phyloP scores from a whole-genome alignment of 2,329 filamentous ascomycete genomes.

The Bisporella sp. region DNA sequence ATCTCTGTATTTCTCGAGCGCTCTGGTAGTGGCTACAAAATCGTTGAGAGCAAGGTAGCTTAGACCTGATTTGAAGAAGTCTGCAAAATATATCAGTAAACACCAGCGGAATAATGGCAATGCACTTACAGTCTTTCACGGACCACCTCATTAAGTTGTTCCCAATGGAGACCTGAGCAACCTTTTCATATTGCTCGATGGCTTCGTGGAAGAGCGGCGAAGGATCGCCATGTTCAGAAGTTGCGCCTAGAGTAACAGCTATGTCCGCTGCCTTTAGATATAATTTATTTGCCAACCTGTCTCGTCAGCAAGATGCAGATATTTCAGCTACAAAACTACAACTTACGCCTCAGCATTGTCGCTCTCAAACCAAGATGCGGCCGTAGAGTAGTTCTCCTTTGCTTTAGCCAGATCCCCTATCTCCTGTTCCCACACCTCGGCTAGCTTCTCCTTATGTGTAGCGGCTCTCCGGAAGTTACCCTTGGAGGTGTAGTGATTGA shows the following conservation, averaged over 20 bases:
- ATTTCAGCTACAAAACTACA: not conserved
- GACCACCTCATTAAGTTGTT: slow-evolving; percentile 93
- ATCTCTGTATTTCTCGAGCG: slow-evolving; percentile 75
- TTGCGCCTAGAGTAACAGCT: slow-evolving; percentile 68
- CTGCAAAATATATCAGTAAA: not conserved
- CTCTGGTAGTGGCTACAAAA: slow-evolving; percentile 69
- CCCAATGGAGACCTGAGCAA: slow-evolving; percentile 68
- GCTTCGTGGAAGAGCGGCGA: slow-evolving; percentile 60
- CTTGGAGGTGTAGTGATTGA: slow-evolving; percentile 79
- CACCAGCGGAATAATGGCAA: too few relatives aligned
- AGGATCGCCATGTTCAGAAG: too few relatives aligned
- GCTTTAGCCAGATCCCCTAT: slow-evolving; percentile 72
- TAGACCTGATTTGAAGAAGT: slow-evolving; percentile 88
- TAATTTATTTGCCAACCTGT: slow-evolving; percentile 82
- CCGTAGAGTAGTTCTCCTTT: slow-evolving; percentile 75
- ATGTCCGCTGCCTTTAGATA: slow-evolving; percentile 90
- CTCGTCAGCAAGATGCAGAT: not conserved
- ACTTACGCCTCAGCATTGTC: slow-evolving; percentile 78
- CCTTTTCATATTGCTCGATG: slow-evolving; percentile 76
- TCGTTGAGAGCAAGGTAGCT: slow-evolving; percentile 74
- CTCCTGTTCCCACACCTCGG: slow-evolving; percentile 78
- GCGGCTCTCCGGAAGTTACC: slow-evolving; percentile 90
- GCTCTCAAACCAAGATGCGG: slow-evolving; percentile 82
- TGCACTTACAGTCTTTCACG: slow-evolving; percentile 66
- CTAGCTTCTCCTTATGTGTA: slow-evolving; percentile 82